These are phyloP conservation scores for Rhizopus stolonifer DNA, from an alignment of 371 early-diverging fungal genomes.

Conservation along the genomic window DNA sequence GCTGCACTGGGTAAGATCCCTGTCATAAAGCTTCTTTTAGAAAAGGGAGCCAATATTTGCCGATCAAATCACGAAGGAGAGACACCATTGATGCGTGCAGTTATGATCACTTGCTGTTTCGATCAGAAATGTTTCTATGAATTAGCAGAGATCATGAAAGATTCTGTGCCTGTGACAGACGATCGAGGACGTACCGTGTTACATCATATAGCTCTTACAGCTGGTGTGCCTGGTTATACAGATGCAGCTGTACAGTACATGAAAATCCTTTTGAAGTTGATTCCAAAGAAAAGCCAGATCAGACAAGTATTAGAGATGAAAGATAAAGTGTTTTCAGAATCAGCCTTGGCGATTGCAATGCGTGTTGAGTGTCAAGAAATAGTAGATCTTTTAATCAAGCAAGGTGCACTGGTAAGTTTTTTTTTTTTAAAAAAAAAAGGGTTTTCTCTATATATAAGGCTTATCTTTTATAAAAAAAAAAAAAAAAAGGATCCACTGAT, in stretches of 20 bases:
- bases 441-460: no score
- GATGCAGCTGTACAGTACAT: conserved; percentile 76
- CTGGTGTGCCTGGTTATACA: conserved; percentile 58
- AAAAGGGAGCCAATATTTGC: conserved; percentile 65
- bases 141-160: conserved; percentile 67
- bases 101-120: conserved; percentile 80
- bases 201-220: conserved; percentile 82
- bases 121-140: conserved; percentile 78
- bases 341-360: conserved; percentile 86
- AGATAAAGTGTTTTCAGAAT: conserved; percentile 76
- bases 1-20: conserved; percentile 74
- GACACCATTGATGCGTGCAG: conserved; percentile 83
- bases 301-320: conserved; percentile 68
- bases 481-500: conserved; percentile 16
- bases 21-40: conserved; percentile 65
- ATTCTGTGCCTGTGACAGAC: conserved; percentile 70
- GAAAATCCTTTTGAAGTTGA: conserved; percentile 63
- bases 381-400: conserved; percentile 68
- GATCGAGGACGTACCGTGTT: conserved; percentile 73
- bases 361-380: conserved; percentile 67
- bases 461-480: no score
- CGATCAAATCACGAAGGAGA: conserved; percentile 73
- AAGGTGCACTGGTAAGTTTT: conserved; percentile 69
- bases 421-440: no score
- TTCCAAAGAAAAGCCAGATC: conserved; percentile 36